Evolutionary conservation across 2,329 filamentous ascomycete genomes (phyloP), one percentile per base, ranked within the genome.

Genomic region (Orbilia blumenaviensis): DNA sequence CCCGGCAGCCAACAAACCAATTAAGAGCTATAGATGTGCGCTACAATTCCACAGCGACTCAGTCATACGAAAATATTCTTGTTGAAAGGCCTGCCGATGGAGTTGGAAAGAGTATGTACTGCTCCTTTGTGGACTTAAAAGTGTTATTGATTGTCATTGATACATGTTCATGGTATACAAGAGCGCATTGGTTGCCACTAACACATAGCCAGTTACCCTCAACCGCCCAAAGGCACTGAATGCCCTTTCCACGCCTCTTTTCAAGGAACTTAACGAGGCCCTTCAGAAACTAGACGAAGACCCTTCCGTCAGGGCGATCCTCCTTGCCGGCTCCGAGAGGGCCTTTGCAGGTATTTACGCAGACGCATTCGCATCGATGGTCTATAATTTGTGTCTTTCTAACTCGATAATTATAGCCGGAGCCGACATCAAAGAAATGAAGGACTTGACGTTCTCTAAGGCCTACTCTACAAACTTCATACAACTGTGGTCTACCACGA

Each of bases 361-460:
- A 12, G 9, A 14, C 0, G 1, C 52, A 44, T 23, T 38, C 60
- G 14, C 46, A 16, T 7, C 46, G 23, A 8, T 9, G 6, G n/a
- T 21, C 16, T n/a, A n/a, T n/a, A n/a, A 16, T 16, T 8, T 6
- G 29, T 14, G 1, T 3, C n/a, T 16, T 29, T 29, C 46, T 50
- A 48, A 48, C 32, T 14, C 21, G 14, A 8, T 9, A 23, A 14
- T 48, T 38, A 63, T 81, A 82, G 94, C 95, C 48, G 95, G 95
- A 61, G 95, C 95, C 77, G 95, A 99, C 84, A 99, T 99, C 86
- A 98, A 98, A 84, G 95, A 99, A 84, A 99, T 99, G 95, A 92
- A 93, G 29, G 90, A 93, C 76, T 89, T 97, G 41, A 94, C 90
- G 66, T 99, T 99, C 84, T 88, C 92, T 78, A 86, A 90, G 78